These are phyloP conservation scores for Quercus phellos DNA, from an alignment of 331 rosid genomes.

Conservation along the genomic window DNA sequence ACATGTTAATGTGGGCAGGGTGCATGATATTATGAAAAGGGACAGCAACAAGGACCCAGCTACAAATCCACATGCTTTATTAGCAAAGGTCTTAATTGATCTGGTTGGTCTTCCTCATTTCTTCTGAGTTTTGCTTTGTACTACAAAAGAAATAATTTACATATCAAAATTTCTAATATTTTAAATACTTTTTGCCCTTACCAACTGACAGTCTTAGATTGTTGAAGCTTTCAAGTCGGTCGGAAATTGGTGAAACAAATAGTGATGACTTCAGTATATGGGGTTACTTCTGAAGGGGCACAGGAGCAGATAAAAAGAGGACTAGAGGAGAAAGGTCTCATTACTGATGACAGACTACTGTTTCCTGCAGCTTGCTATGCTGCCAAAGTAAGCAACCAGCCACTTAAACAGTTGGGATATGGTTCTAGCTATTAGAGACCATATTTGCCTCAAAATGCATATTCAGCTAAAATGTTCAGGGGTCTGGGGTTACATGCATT, in stretches of 20 bases:
- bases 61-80: conserved; percentile 51
- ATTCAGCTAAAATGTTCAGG: background rate
- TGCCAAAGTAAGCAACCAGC: conserved; percentile 60
- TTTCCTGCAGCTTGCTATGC: conserved; percentile 74
- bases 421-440: conserved; percentile 3
- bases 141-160: background rate
- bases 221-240: conserved; percentile 58
- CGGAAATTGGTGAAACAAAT: conserved; percentile 82
- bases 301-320: conserved; percentile 82
- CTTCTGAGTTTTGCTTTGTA: conserved; percentile 16
- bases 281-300: conserved; percentile 84
- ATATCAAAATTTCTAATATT: background rate
- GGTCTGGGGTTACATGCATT: background rate
- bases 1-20: conserved; percentile 46
- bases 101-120: conserved; percentile 43
- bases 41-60: conserved; percentile 65
- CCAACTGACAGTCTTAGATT: conserved; percentile 10
- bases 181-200: background rate
- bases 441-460: conserved; percentile 11
- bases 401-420: background rate
- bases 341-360: conserved; percentile 54
- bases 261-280: conserved; percentile 90
- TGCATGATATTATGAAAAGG: conserved; percentile 61
- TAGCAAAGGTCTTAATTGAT: conserved; percentile 59
- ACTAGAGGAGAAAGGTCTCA: conserved; percentile 72